Evolutionary conservation across 345 rosid genomes (phyloP), one percentile per base, ranked within the genome.

Genomic region (Salix dunnii): DNA sequence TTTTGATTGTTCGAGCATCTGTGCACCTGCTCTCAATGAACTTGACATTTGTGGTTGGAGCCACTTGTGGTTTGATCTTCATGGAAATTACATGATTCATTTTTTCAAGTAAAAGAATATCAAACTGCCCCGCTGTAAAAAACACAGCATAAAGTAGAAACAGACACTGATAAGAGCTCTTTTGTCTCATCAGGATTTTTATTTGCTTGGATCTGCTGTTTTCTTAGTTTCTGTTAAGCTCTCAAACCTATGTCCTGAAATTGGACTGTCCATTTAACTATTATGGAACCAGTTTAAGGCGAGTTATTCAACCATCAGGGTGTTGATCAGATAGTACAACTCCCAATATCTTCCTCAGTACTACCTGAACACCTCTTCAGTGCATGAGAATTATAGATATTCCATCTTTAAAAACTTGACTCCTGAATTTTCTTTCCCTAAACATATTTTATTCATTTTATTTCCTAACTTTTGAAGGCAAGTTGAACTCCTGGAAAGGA

Each of bases 401-500:
- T 35, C 68, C 7, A 21, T 67, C 14, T 58, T 9, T 5, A 58
- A 58, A 58, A 58, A 58, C 14, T 10, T 9, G 46, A 66, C 6
- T 36, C 71, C 27, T n/a, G 10, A 35, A 63, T 67, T 72, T 66
- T 21, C 53, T 51, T 31, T 72, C 17, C 48, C 31, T 67, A 67
- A 64, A 48, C 51, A 42, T 70, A 14, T 75, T 78, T 43, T 43
- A 48, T 67, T 55, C 23, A 10, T 30, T 76, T 77, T 25, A 71
- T 58, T 70, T 53, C 21, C 72, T 38, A 72, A 78, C 68, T 66
- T 65, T 62, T 72, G 70, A 74, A 96, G 97, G 84, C 95, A 87
- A 80, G 92, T 91, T 70, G 93, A 90, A 83, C 87, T 90, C 73
- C 77, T 88, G 87, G 97, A 94, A 83, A 87, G 86, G 88, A 96